Evolutionary conservation across 257 asterid genomes (phyloP).

Genomic region (Ehretia macrophylla): DNA sequence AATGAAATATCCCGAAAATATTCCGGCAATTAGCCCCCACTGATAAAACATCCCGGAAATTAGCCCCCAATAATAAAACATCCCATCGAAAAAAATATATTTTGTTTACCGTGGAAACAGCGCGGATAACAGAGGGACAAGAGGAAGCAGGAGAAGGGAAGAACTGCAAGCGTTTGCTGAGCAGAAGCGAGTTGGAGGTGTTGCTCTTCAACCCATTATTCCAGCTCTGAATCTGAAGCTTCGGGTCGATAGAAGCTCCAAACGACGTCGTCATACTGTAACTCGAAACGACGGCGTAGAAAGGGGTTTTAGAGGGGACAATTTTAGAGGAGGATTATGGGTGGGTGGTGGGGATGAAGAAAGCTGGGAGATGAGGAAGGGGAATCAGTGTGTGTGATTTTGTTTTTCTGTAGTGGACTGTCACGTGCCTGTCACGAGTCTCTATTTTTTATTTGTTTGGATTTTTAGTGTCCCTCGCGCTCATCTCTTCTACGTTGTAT

Average conservation of each 20-base stretch:
- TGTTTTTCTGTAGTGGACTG: neutral
- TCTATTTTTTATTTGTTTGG: neutral
- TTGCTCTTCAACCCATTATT: constrained; percentile 27
- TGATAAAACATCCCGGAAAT: too few species aligned
- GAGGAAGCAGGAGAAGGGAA: constrained; percentile 11
- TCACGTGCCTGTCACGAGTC: constrained; percentile 26
- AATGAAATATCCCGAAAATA: too few species aligned
- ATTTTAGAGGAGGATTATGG: neutral
- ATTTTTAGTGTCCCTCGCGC: too few species aligned
- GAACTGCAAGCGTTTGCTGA: constrained; percentile 23
- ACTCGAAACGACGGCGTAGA: neutral
- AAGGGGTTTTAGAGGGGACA: neutral
- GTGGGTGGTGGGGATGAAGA: constrained; percentile 18
- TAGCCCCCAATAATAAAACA: too few species aligned
- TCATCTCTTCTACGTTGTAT: too few species aligned
- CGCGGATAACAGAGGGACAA: constrained; percentile 45
- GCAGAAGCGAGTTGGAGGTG: constrained; percentile 30
- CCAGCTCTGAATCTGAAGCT: constrained; percentile 23
- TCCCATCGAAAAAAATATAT: too few species aligned
- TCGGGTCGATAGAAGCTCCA: constrained; percentile 27
- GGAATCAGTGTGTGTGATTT: neutral
- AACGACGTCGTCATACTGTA: constrained; percentile 35
- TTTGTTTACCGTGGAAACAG: constrained; percentile 62
- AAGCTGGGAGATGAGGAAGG: neutral
- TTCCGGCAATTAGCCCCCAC: too few species aligned